These are phyloP conservation scores for Podaxis mareebaensis DNA, from an alignment of 768 basidiomycete genomes.

Conservation along the genomic window DNA sequence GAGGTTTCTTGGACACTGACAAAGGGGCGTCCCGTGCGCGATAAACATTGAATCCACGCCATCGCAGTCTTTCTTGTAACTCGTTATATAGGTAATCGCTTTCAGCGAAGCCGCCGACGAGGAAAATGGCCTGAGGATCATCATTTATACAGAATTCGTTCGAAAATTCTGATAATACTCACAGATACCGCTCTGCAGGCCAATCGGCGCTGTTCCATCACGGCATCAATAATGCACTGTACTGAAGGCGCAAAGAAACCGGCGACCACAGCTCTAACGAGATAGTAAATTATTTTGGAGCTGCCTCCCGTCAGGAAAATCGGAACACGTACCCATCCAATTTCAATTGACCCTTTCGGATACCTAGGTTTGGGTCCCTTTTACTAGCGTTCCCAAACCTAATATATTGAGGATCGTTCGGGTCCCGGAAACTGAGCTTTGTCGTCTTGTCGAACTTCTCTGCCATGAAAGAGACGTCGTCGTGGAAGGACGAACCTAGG, in stretches of 20 bases:
- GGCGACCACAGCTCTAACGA: conserved; percentile 18
- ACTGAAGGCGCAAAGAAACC: conserved; percentile 30
- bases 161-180: conserved; percentile 3
- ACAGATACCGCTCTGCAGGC: neutral
- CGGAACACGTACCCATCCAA: conserved; percentile 33
- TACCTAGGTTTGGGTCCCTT: conserved; percentile 37
- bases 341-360: conserved; percentile 47
- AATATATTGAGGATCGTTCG: conserved; percentile 43
- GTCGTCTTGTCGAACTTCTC: conserved; percentile 48
- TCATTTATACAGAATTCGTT: neutral
- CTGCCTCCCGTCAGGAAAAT: neutral
- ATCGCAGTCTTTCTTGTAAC: conserved; percentile 35
- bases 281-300: too few species aligned
- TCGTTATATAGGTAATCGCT: conserved; percentile 47
- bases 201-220: conserved; percentile 19
- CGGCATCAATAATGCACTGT: conserved; percentile 24
- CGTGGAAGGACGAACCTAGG: conserved; percentile 35
- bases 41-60: conserved; percentile 35
- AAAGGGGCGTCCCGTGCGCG: conserved; percentile 49
- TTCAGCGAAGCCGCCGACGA: conserved; percentile 56
- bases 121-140: conserved; percentile 32
- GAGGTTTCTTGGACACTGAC: conserved; percentile 25
- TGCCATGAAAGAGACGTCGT: conserved; percentile 42
- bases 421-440: conserved; percentile 43
- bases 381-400: conserved; percentile 46